These are phyloP conservation scores for Xylaria sp. DNA, from an alignment of 2,329 filamentous ascomycete genomes.

Conservation along the genomic window DNA sequence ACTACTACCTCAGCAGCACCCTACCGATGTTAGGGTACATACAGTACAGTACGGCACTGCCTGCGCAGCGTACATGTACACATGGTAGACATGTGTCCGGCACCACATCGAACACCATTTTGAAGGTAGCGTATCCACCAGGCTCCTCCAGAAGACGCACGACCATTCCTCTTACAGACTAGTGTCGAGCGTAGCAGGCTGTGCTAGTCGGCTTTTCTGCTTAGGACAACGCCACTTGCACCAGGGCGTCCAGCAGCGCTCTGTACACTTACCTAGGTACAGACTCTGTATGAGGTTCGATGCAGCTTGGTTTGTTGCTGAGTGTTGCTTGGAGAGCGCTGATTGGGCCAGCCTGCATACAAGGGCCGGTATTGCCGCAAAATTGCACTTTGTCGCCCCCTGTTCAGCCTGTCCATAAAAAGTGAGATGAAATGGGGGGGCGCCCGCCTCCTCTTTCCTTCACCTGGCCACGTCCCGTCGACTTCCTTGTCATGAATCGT, in stretches of 20 bases:
- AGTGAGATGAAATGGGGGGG: background rate
- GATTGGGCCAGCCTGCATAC: constrained; percentile 23
- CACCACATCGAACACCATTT: constrained; percentile 4
- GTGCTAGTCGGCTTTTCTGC: constrained; percentile 18
- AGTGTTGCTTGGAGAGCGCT: constrained; percentile 9
- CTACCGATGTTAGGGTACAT: background rate
- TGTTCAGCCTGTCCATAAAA: constrained; percentile 30
- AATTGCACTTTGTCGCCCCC: constrained; percentile 32
- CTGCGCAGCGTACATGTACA: background rate
- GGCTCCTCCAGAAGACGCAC: background rate
- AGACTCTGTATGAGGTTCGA: too few species aligned
- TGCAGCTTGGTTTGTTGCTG: constrained; percentile 12
- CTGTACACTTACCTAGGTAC: too few species aligned
- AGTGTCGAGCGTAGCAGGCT: constrained; percentile 12
- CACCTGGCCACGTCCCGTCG: background rate
- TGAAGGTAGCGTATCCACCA: constrained; percentile 3
- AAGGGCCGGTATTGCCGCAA: constrained; percentile 38
- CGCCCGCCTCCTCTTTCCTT: constrained; percentile 7
- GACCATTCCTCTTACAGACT: constrained; percentile 19
- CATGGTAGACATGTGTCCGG: constrained; percentile 1
- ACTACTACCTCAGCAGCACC: background rate
- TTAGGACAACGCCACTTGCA: constrained; percentile 21
- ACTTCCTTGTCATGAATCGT: background rate
- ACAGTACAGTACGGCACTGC: background rate
- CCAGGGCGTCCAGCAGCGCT: constrained; percentile 27